These are phyloP conservation scores for Cryoendolithus antarcticus DNA, from an alignment of 2,329 filamentous ascomycete species.

Conservation along the genomic window DNA sequence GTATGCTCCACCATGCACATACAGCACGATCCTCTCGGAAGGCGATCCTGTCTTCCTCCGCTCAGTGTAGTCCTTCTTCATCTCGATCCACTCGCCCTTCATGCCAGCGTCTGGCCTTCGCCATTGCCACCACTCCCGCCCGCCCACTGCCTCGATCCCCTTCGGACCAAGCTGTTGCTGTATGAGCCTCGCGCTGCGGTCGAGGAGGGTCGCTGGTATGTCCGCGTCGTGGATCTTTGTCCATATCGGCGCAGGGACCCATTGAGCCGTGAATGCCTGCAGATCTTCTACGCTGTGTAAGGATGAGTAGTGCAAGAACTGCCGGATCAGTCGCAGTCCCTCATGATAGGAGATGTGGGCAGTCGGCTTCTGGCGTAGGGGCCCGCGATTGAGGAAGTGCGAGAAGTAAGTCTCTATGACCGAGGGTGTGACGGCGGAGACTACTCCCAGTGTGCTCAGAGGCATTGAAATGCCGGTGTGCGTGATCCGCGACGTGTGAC, in stretches of 20 bases:
- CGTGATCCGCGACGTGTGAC: too few relatives aligned
- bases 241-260: slow-evolving; percentile 83
- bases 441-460: slow-evolving; percentile 70
- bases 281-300: slow-evolving; percentile 87
- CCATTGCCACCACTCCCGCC: slow-evolving; percentile 84
- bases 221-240: slow-evolving; percentile 60
- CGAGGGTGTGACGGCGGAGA: slow-evolving; percentile 73
- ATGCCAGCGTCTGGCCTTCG: slow-evolving; percentile 53
- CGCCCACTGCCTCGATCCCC: slow-evolving; percentile 65
- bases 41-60: slow-evolving; percentile 46
- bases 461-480: slow-evolving; percentile 31
- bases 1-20: slow-evolving; percentile 88
- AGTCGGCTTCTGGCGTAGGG: slow-evolving; percentile 65
- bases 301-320: slow-evolving; percentile 74
- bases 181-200: slow-evolving; percentile 54
- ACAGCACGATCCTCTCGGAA: slow-evolving; percentile 72
- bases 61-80: slow-evolving; percentile 68
- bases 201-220: slow-evolving; percentile 53
- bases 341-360: slow-evolving; percentile 90
- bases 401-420: slow-evolving; percentile 76
- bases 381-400: slow-evolving; percentile 78
- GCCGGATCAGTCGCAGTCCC: slow-evolving; percentile 73
- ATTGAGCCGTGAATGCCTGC: slow-evolving; percentile 81
- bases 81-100: slow-evolving; percentile 91
- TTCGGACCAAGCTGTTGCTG: slow-evolving; percentile 63